Evolutionary conservation across 225 moss, liverwort and hornwort genomes (phyloP).

Genomic region (Pleurozium schreberi): DNA sequence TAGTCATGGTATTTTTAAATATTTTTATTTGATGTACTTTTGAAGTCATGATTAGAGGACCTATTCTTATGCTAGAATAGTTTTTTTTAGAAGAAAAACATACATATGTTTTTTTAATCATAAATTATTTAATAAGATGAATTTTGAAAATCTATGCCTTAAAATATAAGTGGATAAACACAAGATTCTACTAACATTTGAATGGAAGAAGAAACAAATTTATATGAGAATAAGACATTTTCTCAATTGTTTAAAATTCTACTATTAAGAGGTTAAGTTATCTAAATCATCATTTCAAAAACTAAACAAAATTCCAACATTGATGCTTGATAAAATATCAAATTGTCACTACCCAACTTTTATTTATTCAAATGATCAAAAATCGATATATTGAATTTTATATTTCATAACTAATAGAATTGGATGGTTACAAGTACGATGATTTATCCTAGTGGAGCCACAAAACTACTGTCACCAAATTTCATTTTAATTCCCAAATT

Average conservation of each 20-base stretch:
- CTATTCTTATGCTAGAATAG: no score
- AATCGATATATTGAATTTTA: accelerated
- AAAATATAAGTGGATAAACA: background rate
- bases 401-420: accelerated
- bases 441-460: background rate
- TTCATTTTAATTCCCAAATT: background rate
- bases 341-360: background rate
- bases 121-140: no score
- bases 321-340: background rate
- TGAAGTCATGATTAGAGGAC: no score
- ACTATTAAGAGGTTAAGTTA: background rate
- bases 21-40: no score
- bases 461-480: background rate
- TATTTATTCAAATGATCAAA: background rate
- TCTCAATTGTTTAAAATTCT: background rate
- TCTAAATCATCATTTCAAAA: background rate
- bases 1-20: no score
- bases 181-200: background rate
- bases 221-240: accelerated
- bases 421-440: accelerated
- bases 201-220: background rate
- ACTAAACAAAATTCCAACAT: background rate
- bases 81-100: no score
- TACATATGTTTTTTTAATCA: no score
- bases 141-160: background rate